Evolutionary conservation across 2,329 filamentous ascomycete species (phyloP), one percentile per base, ranked within the genome.

Genomic region (Arthrobotrys sinensis): DNA sequence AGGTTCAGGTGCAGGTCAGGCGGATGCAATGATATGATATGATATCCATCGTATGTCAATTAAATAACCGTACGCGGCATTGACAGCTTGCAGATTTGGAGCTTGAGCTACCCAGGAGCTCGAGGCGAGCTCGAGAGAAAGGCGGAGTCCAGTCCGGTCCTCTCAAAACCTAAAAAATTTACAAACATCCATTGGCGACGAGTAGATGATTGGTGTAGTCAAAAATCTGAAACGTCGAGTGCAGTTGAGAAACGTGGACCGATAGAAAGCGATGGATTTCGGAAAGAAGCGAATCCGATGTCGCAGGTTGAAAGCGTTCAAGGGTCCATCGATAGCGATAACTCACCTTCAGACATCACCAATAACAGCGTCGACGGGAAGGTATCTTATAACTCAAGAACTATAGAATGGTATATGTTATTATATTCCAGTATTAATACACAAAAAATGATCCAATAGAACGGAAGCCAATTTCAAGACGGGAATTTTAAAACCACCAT

Each of bases 221-320:
- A 24, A 16, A 50, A 66, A 57, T 28, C 48, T 65, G 62, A 73
- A 73, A 66, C 69, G 60, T 71, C 38, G 46, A 70, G 28, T 60
- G 55, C 45, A 50, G 48, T 24, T 66, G 55, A 28, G 55, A 60
- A 73, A 73, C 69, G 69, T 73, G 69, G 69, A 57, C 24, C 69
- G 50, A 66, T 52, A 73, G 57, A 73, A 60, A 66, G 50, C 21
- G 21, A 60, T 60, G 55, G 19, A 24, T 43, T 60, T 60, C 55
- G 55, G 55, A 60, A 60, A 46, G 36, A 46, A 43, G 48, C 63
- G 48, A 72, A 73, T 57, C 69, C 60, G 69, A 73, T 43, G 36
- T 65, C 68, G 68, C 36, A 65, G 12, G 24, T 62, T 60, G 34
- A 60, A 24, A 60, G 53, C 53, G 40, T 60, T 43, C 34, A 34